Percentiles rank a stretch among this genome's conserved stretches.
These are phyloP conservation scores for Fusarium sp. DNA, from an alignment of 2,329 filamentous ascomycete species.

Conservation along the genomic window DNA sequence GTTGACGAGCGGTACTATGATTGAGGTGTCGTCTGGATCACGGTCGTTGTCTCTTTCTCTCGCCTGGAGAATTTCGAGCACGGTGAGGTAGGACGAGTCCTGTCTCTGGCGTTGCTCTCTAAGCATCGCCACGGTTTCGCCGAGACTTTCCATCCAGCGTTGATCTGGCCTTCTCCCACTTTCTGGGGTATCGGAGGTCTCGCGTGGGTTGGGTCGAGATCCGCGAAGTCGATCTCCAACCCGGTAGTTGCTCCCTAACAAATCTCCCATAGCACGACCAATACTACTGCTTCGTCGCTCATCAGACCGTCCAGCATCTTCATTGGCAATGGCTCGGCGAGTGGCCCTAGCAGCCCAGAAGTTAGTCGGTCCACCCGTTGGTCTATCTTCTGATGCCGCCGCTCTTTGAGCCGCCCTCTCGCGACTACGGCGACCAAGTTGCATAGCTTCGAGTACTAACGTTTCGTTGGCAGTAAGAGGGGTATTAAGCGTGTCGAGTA, in stretches of 20 bases:
- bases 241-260: slow-evolving; percentile 56
- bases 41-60: slow-evolving; percentile 53
- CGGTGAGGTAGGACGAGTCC: slow-evolving; percentile 56
- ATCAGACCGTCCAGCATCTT: slow-evolving; percentile 49
- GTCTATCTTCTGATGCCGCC: slow-evolving; percentile 34
- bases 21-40: slow-evolving; percentile 56
- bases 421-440: slow-evolving; percentile 67
- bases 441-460: slow-evolving; percentile 69
- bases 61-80: slow-evolving; percentile 57
- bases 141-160: slow-evolving; percentile 55
- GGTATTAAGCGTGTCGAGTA: slow-evolving; percentile 63
- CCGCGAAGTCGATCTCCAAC: slow-evolving; percentile 55
- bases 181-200: slow-evolving; percentile 45
- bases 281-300: slow-evolving; percentile 57
- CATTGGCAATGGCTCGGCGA: slow-evolving; percentile 41
- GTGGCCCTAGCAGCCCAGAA: slow-evolving; percentile 36
- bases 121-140: slow-evolving; percentile 56
- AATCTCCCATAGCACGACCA: slow-evolving; percentile 58
- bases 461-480: slow-evolving; percentile 70
- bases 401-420: slow-evolving; percentile 57
- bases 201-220: slow-evolving; percentile 53
- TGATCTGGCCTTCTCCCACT: slow-evolving; percentile 50
- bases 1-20: slow-evolving; percentile 57
- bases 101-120: slow-evolving; percentile 56
- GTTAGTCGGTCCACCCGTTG: slow-evolving; percentile 17